Evolutionary conservation across 495 filamentous ascomycete species (phyloP), one percentile per base, ranked within the genome.

Genomic region (Cairneyella variabilis): DNA sequence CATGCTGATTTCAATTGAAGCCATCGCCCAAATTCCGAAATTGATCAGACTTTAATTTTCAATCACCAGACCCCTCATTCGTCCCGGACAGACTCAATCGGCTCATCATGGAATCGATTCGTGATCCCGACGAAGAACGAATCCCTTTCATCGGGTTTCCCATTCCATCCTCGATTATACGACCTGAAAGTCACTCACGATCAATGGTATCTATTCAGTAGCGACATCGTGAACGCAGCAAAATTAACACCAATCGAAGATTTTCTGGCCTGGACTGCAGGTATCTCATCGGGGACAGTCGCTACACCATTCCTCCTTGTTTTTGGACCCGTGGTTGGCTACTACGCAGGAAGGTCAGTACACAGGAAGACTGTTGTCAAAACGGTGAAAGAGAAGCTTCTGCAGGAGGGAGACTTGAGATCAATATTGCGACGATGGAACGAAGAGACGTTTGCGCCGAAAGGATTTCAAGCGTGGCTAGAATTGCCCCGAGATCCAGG

Each of bases 41-140:
- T n/a, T n/a, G n/a, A n/a, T n/a, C n/a, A n/a, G n/a, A n/a, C n/a
- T n/a, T n/a, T n/a, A n/a, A n/a, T n/a, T n/a, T n/a, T n/a, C n/a
- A n/a, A n/a, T n/a, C n/a, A n/a, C n/a, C n/a, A n/a, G n/a, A n/a
- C n/a, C n/a, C n/a, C n/a, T n/a, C n/a, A n/a, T n/a, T n/a, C n/a
- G n/a, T n/a, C n/a, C n/a, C n/a, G n/a, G n/a, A n/a, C n/a, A n/a
- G n/a, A n/a, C n/a, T n/a, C n/a, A n/a, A n/a, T n/a, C n/a, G n/a
- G n/a, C n/a, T n/a, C n/a, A n/a, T n/a, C n/a, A n/a, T 49, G 28
- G 47, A 14, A 48, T 14, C 45, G 26, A 48, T 48, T 48, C 30
- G 10, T 27, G 10, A 32, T 48, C n/a, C 45, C 45, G 16, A 30
- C 45, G n/a, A 48, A 28, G 9, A 32, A n/a, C 45, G 27, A 48